phyloP scores from a whole-genome alignment of 2,329 filamentous ascomycete species.

The Westerdykella ornata region DNA sequence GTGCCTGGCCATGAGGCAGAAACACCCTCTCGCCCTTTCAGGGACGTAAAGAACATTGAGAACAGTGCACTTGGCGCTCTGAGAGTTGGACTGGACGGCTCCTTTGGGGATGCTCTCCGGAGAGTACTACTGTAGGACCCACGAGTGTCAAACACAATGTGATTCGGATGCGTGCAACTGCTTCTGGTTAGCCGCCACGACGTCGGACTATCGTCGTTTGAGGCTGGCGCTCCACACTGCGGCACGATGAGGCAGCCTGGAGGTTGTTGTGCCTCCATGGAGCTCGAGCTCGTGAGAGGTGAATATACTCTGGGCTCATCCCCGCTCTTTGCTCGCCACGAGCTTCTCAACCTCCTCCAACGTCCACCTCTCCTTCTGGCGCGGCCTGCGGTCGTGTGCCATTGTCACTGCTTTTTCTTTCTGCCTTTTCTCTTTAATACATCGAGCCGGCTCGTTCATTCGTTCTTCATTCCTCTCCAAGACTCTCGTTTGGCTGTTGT shows the following conservation, averaged over 20 bases:
- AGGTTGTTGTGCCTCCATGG: slow-evolving; percentile 12
- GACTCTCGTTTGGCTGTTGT: slow-evolving; percentile 11
- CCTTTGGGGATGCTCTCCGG: slow-evolving; percentile 22
- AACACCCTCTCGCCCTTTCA: too few relatives aligned
- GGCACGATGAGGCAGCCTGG: slow-evolving; percentile 16
- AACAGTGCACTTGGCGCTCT: neutral
- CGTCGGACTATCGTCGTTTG: slow-evolving; percentile 28
- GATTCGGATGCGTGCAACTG: slow-evolving; percentile 23
- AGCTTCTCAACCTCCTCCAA: slow-evolving; percentile 15
- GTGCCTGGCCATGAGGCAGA: slow-evolving; percentile 8
- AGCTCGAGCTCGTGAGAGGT: slow-evolving; percentile 17
- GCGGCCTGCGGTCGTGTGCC: slow-evolving; percentile 20
- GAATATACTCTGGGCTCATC: slow-evolving; percentile 29
- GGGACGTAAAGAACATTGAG: too few relatives aligned
- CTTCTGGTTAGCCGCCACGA: slow-evolving; percentile 27
- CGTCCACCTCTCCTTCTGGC: slow-evolving; percentile 12
- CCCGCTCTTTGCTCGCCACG: slow-evolving; percentile 16
- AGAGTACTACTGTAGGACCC: too few relatives aligned
- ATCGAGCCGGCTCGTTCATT: slow-evolving; percentile 31
- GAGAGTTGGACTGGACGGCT: slow-evolving; percentile 9
- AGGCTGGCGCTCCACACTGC: slow-evolving; percentile 30
- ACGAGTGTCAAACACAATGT: slow-evolving; percentile 26
- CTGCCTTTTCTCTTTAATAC: slow-evolving; percentile 13
- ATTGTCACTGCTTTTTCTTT: slow-evolving; percentile 9
- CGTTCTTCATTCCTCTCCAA: slow-evolving; percentile 7